phyloP scores from a whole-genome alignment of 768 basidiomycete genomes.

The Leccinum subgranulosum region DNA sequence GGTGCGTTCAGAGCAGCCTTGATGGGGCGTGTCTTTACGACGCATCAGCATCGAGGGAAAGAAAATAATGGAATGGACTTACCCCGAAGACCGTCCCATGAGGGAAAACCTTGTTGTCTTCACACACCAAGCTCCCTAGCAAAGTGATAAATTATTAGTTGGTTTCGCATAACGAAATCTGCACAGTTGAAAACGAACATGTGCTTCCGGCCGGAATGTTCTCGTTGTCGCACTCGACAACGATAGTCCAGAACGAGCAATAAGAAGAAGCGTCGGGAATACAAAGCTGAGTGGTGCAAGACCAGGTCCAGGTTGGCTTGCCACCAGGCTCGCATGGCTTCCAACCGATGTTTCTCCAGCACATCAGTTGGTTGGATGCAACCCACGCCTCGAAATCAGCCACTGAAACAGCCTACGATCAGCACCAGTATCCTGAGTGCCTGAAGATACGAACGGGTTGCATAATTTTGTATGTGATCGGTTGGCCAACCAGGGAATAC shows the following conservation, averaged over 20 bases:
- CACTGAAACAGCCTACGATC: background rate
- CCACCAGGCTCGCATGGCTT: background rate
- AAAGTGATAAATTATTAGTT: background rate
- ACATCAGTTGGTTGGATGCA: background rate
- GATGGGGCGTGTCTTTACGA: background rate
- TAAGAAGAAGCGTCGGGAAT: background rate
- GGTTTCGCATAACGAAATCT: background rate
- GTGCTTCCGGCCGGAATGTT: slow-evolving; percentile 2
- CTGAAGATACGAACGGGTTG: slow-evolving; percentile 1
- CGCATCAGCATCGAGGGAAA: background rate
- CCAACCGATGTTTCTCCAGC: slow-evolving; percentile 2
- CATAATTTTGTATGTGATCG: background rate
- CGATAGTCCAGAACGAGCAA: slow-evolving; percentile 10
- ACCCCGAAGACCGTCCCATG: slow-evolving; percentile 7
- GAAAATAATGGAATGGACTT: background rate
- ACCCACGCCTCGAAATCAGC: background rate
- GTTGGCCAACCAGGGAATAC: slow-evolving; percentile 6
- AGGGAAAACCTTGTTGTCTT: slow-evolving; percentile 5
- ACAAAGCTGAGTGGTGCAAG: slow-evolving; percentile 2
- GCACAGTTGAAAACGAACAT: background rate
- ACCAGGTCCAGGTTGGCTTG: background rate
- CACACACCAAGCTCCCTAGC: slow-evolving; percentile 6
- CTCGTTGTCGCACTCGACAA: slow-evolving; percentile 5
- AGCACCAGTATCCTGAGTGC: background rate
- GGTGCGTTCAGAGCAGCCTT: background rate